These are phyloP conservation scores for Fonsecaea monophora DNA, from an alignment of 2,329 filamentous ascomycete species.

Conservation along the genomic window DNA sequence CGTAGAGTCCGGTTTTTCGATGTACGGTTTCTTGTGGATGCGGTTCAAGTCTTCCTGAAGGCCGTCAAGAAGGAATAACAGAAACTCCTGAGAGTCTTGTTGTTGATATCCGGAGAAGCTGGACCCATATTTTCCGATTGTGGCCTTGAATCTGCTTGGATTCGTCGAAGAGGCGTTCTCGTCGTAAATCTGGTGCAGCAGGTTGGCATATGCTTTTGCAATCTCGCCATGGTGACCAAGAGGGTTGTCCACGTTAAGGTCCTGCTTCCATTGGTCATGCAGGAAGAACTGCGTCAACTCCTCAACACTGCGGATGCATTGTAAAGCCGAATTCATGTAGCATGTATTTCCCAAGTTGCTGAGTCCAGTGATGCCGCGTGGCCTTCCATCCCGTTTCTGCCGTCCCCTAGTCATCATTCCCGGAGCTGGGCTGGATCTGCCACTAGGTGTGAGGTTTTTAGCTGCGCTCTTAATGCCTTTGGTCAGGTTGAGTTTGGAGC, in stretches of 20 bases:
- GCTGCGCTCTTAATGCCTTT: conserved; percentile 46
- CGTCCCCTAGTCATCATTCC: conserved; percentile 73
- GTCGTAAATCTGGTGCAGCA: conserved; percentile 80
- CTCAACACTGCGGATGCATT: conserved; percentile 91
- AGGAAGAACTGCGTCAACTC: conserved; percentile 94
- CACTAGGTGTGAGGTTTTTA: conserved; percentile 58
- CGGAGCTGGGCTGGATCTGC: conserved; percentile 73
- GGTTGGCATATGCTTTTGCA: conserved; percentile 78
- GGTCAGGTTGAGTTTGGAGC: conserved; percentile 23
- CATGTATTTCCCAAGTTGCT: conserved; percentile 95
- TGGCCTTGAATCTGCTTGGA: conserved; percentile 81
- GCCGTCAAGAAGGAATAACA: conserved; percentile 92
- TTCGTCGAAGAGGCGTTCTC: conserved; percentile 72
- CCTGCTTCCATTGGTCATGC: conserved; percentile 72
- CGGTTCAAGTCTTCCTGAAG: conserved; percentile 95
- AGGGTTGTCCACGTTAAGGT: conserved; percentile 85
- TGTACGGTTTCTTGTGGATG: conserved; percentile 94
- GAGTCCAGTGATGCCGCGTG: conserved; percentile 79
- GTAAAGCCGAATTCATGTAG: conserved; percentile 98
- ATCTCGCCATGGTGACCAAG: conserved; percentile 85
- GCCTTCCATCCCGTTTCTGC: conserved; percentile 70
- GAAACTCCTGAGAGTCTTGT: conserved; percentile 96
- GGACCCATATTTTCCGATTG: conserved; percentile 79
- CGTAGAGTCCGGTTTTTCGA: conserved; percentile 95
- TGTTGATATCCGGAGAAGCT: conserved; percentile 94